These are phyloP conservation scores for Pholiota molesta DNA, from an alignment of 768 basidiomycete species.

Conservation along the genomic window DNA sequence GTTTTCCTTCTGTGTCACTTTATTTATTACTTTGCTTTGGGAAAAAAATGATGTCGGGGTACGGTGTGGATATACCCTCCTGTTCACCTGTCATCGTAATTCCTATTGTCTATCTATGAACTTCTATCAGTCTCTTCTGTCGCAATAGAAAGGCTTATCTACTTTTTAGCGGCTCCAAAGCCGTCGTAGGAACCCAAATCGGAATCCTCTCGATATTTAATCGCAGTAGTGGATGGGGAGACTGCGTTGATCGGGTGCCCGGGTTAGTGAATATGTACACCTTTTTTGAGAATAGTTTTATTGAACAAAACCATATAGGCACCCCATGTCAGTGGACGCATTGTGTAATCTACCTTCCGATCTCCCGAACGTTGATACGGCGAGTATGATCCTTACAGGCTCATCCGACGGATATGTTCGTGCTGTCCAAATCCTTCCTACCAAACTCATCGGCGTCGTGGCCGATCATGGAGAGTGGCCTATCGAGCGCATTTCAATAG, in stretches of 20 bases:
- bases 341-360: constrained; percentile 72
- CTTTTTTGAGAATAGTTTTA: constrained; percentile 9
- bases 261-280: constrained; percentile 52
- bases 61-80: constrained; percentile 15
- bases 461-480: constrained; percentile 93
- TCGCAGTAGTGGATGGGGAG: constrained; percentile 83
- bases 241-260: constrained; percentile 89
- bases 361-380: constrained; percentile 61
- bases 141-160: background rate
- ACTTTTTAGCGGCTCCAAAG: constrained; percentile 65
- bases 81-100: background rate
- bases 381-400: constrained; percentile 80
- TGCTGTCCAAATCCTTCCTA: constrained; percentile 86
- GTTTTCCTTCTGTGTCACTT: constrained; percentile 25
- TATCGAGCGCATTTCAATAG: constrained; percentile 81
- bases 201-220: constrained; percentile 93
- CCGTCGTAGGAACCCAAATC: constrained; percentile 86
- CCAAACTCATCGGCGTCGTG: constrained; percentile 87
- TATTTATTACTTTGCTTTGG: constrained; percentile 5
- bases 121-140: background rate
- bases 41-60: constrained; percentile 11
- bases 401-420: constrained; percentile 92
- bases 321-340: constrained; percentile 90
- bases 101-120: background rate
- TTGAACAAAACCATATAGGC: constrained; percentile 46